Evolutionary conservation across 2,329 filamentous ascomycete genomes (phyloP), one percentile per base, ranked within the genome.

Genomic region (Clathrospora elynae): DNA sequence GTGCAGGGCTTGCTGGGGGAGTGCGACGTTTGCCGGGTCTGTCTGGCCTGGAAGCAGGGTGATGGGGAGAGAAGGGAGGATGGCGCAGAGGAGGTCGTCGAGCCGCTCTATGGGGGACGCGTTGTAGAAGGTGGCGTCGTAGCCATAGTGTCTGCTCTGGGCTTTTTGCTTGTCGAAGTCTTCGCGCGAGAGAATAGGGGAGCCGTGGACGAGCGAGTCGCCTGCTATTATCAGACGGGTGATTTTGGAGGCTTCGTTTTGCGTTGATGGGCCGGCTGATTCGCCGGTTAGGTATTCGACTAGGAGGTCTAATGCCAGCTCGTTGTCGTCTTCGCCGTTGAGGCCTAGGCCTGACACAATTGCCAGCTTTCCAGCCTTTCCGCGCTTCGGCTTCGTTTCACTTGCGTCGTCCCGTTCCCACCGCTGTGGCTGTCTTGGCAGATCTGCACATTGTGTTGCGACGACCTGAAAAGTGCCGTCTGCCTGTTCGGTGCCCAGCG

Each of bases 1-100:
- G 70, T 99, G 93, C 35, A 99, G 87, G 1, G 89, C 87, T 68
- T 97, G 93, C 64, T 99, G 93, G 0, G 93, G 93, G 18, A 96
- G 82, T 51, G 88, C 87, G 37, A 88, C 83, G 63, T 95, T 96
- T 35, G 93, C 90, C 0, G 93, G 91, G 68, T 99, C 95, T 20
- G 81, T 78, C 11, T 80, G 81, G 11, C 93, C 93, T 0, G 95
- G 90, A 50, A 99, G 80, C 12, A 99, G 75, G 0, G 93, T 99
- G 39, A 99, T 78, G 3, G 93, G 91, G 17, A 99, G 82, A 11
- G 86, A 87, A 2, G 91, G 90, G 3, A 99, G 81, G 9, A 99
- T 76, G 32, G 86, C 80, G 1, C 86, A 77, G 22, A 99, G 80
- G 67, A 96, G 93, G 5, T 81, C 78, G 73, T 99, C 93, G 22